Evolutionary conservation across 192 early-diverging fungal genomes (phyloP).

Genomic region (Coemansia nantahalensis): DNA sequence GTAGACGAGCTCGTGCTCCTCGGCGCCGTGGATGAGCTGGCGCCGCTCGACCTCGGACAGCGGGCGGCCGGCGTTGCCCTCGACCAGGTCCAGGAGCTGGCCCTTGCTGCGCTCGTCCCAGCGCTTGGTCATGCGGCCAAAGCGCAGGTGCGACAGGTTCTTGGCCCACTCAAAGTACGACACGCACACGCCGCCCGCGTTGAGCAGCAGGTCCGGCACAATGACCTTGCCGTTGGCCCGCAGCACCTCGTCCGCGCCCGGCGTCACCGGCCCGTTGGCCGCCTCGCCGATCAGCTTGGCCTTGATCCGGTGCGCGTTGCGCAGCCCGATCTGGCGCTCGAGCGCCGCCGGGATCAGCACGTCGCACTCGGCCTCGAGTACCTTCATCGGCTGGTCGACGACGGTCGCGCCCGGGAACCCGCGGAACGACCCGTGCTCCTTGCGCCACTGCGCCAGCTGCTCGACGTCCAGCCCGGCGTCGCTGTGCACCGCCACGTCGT

Average conservation of each 20-base stretch:
- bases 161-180: slow-evolving; percentile 85
- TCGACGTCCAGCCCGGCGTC: slow-evolving; percentile 64
- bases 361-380: slow-evolving; percentile 78
- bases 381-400: slow-evolving; percentile 51
- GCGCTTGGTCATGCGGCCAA: slow-evolving; percentile 80
- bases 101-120: slow-evolving; percentile 78
- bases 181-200: slow-evolving; percentile 82
- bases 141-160: slow-evolving; percentile 80
- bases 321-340: slow-evolving; percentile 73
- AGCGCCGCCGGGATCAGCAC: slow-evolving; percentile 80
- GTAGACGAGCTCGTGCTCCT: slow-evolving; percentile 82
- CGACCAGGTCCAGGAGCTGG: slow-evolving; percentile 67
- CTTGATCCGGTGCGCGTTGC: slow-evolving; percentile 69
- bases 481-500: slow-evolving; percentile 65
- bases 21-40: slow-evolving; percentile 74
- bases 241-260: slow-evolving; percentile 67
- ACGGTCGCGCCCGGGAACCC: slow-evolving; percentile 64
- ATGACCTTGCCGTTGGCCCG: slow-evolving; percentile 60
- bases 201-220: slow-evolving; percentile 74
- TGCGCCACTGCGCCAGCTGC: slow-evolving; percentile 61
- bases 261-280: slow-evolving; percentile 79
- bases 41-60: slow-evolving; percentile 72
- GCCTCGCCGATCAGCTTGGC: slow-evolving; percentile 82
- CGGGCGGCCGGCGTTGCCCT: slow-evolving; percentile 71
- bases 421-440: slow-evolving; percentile 63